Conservation (phyloP, 352 stramenopile species). For the Phytophthora hybrid region DNA sequence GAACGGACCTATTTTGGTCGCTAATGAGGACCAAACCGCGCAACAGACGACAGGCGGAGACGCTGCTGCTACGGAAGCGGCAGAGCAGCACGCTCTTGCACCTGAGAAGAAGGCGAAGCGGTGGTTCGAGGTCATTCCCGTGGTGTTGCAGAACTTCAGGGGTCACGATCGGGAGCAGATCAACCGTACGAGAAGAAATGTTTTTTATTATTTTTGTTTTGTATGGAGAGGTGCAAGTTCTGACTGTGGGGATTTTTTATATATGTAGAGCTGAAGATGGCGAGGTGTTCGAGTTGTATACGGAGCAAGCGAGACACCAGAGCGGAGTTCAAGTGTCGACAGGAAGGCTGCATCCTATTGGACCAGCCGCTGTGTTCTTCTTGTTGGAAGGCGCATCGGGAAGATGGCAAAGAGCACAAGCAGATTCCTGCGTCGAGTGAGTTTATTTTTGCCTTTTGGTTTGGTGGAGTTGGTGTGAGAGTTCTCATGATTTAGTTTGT, state of each 20-base stretch:
- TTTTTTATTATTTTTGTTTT: not conserved
- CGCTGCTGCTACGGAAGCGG: not conserved
- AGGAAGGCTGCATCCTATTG: conserved; percentile 28
- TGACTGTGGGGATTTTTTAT: not conserved
- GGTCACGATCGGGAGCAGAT: conserved; percentile 38
- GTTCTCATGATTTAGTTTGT: not conserved
- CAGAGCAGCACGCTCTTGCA: not conserved
- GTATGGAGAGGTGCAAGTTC: not conserved
- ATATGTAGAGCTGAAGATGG: conserved; percentile 35
- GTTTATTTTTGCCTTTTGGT: conserved; percentile 9
- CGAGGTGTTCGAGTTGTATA: conserved; percentile 35
- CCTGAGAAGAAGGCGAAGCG: conserved; percentile 14
- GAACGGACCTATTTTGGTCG: not conserved
- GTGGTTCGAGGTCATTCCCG: conserved; percentile 47
- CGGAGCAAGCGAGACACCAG: conserved; percentile 8
- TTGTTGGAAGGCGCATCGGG: conserved; percentile 38
- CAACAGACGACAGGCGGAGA: not conserved
- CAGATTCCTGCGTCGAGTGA: conserved; percentile 41
- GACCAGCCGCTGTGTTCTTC: conserved; percentile 24
- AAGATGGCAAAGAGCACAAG: conserved; percentile 27
- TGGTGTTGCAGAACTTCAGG: conserved; percentile 43
- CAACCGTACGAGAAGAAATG: conserved; percentile 26
- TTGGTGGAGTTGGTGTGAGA: no score
- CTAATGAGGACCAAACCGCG: not conserved
- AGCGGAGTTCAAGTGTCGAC: conserved; percentile 35